A percentile compares a stretch with the other conserved stretches of the same genome.
These are phyloP conservation scores for Circinella umbellata DNA, from an alignment of 371 early-diverging fungal species.

Conservation along the genomic window DNA sequence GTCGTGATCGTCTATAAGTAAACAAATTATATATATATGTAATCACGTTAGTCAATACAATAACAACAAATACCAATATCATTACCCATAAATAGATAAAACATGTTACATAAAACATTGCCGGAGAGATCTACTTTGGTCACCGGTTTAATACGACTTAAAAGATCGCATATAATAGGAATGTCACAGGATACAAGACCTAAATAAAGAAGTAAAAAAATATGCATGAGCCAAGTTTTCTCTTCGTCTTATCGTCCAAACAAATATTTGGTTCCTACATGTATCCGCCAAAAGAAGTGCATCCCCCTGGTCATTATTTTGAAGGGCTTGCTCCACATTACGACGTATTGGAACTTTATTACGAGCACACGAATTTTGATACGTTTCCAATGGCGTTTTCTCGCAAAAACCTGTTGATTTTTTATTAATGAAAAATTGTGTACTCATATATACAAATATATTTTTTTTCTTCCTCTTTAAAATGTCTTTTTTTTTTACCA, in stretches of 20 bases:
- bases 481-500: conserved; percentile 7
- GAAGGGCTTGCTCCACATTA: conserved; percentile 5
- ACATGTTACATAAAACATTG: conserved; percentile 28
- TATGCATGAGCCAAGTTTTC: background rate
- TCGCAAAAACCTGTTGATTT: conserved; percentile 1
- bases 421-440: background rate
- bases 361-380: conserved; percentile 31
- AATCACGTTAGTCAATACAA: background rate
- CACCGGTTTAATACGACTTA: conserved; percentile 20
- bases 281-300: conserved; percentile 7
- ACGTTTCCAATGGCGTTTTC: conserved; percentile 27
- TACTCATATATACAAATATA: too few relatives aligned
- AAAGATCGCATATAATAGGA: conserved; percentile 17
- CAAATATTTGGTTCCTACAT: conserved; percentile 2
- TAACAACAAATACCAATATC: background rate
- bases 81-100: too few relatives aligned
- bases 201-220: background rate
- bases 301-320: background rate
- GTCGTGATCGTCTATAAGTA: conserved; percentile 29
- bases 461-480: conserved; percentile 1
- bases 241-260: background rate
- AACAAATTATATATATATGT: background rate
- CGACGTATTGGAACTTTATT: background rate
- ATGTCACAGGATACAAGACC: conserved; percentile 10
- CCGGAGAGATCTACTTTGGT: conserved; percentile 31